Conservation (phyloP, 805 yeast genomes). For the Nakazawaea laoshanensis region DNA sequence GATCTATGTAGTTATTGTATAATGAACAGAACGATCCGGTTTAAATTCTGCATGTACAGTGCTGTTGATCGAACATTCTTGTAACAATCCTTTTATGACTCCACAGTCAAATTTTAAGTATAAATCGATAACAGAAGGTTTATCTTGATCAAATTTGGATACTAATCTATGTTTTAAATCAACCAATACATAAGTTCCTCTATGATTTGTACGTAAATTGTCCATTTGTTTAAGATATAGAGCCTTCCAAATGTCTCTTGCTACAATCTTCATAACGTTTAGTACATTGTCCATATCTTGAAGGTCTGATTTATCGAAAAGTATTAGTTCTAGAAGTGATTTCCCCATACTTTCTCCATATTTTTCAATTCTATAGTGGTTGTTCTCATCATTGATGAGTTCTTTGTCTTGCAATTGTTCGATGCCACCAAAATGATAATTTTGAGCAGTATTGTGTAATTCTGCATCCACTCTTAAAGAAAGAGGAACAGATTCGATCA, state of each 20-base stretch:
- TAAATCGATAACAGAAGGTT: constrained; percentile 3
- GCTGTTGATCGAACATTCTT: constrained; percentile 4
- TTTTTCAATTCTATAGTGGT: constrained; percentile 50
- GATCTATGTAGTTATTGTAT: too few species aligned
- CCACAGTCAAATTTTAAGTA: constrained; percentile 10
- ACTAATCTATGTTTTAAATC: constrained; percentile 27
- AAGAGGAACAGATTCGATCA: constrained; percentile 72
- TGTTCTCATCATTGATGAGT: constrained; percentile 35
- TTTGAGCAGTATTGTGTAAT: constrained; percentile 16
- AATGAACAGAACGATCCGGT: constrained; percentile 8
- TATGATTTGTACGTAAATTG: constrained; percentile 84
- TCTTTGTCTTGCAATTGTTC: constrained; percentile 25
- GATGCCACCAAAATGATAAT: constrained; percentile 30
- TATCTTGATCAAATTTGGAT: constrained; percentile 5
- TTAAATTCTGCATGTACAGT: constrained; percentile 7
- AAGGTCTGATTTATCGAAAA: constrained; percentile 18
- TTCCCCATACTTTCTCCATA: constrained; percentile 52
- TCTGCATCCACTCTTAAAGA: constrained; percentile 54
- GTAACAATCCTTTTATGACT: constrained; percentile 7
- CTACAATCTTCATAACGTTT: constrained; percentile 84
- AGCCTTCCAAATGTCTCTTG: constrained; percentile 85
- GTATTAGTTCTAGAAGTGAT: constrained; percentile 19
- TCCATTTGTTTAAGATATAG: constrained; percentile 84
- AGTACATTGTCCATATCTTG: constrained; percentile 50
- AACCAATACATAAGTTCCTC: constrained; percentile 73